Evolutionary conservation across 1,284 basidiomycete genomes (phyloP), one percentile per base, ranked within the genome.

Genomic region (Ganoderma lingzhi): DNA sequence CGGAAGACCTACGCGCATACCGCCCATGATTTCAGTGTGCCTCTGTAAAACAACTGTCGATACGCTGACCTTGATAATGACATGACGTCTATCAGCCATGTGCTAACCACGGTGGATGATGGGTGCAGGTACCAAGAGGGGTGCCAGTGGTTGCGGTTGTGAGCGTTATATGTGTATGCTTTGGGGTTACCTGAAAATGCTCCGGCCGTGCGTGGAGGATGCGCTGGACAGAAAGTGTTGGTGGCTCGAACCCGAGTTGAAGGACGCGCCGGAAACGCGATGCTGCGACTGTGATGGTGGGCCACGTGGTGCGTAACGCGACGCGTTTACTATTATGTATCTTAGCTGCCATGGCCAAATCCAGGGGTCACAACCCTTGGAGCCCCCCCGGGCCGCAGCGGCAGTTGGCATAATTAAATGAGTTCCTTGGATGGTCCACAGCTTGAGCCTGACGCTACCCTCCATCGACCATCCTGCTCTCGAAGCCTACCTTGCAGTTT

Each of bases 1-100:
- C 92, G 85, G 76, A 94, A 94, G 42, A 93, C 90, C 92, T 94
- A 64, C 10, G n/a, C 35, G 9, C 28, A 64, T 12, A 48, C 15
- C n/a, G 12, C 23, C 15, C 23, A 53, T 8, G 44, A 14, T 66
- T 42, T 17, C 3, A 30, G 10, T 9, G 2, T 30, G 48, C 48
- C 10, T 53, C 23, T 28, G 4, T 28, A 9, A 30, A n/a, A 28
- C 0, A 2, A 35, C n/a, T 0, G 1, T 23, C 23, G 30, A 62
- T 4, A 56, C 15, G 35, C n/a, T 23, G 72, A 89, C 91, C 84
- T 92, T 92, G 72, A 93, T 88, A 69, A 93, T 90, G 6, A 80
- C 82, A 76, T 93, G 91, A 37, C 87, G 84, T 23, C 72, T 63
- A 60, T 83, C 81, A 8, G 82, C 76, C 84, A 86, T 85, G 37